Evolutionary conservation across 116 monocot species (phyloP), one percentile per base, ranked within the genome.

Genomic region (Posidonia oceanica): DNA sequence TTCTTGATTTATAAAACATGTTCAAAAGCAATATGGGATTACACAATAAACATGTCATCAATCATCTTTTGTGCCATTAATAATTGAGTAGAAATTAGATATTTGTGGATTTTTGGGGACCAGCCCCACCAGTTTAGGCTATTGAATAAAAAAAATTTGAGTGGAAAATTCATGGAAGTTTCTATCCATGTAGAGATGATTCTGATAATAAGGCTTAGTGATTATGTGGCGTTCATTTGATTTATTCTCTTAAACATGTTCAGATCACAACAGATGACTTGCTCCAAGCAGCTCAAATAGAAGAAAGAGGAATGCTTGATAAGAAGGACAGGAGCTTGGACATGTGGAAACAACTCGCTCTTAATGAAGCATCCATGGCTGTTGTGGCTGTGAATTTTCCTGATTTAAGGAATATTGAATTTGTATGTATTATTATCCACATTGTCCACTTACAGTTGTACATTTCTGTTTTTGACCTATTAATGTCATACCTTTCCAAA

Each of bases 241-340:
- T 41, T 5, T 65, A 18, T 65, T n/a, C 65, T n/a, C 7, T 65
- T 65, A n/a, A 65, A 65, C 39, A 41, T 65, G 17, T 78, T 22
- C 75, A 93, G 88, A 86, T 93, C 67, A 86, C 86, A 69, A 93
- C 89, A 57, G 93, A 93, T 76, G 93, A 93, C 63, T 74, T 93
- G 23, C 73, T 93, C 21, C 93, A 93, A 89, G 93, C 93, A 77
- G 89, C 82, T 79, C 88, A 93, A 79, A 84, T 93, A 77, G 93
- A 93, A 83, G 93, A 93, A 79, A 82, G 84, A 76, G 93, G 93
- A 77, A 79, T 88, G 82, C 88, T 93, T 69, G 93, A 93, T 69
- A 93, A 79, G 75, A 93, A 88, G 75, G 88, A 86, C 11, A 82
- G 89, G 57, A 89, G 84, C 77, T 68, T 63, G 36, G 93, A 93